A percentile compares a stretch with the other conserved stretches of the same genome.
Evolutionary conservation across 176 grass and related monocot genomes (phyloP).

Genomic region (Leersia perrieri): DNA sequence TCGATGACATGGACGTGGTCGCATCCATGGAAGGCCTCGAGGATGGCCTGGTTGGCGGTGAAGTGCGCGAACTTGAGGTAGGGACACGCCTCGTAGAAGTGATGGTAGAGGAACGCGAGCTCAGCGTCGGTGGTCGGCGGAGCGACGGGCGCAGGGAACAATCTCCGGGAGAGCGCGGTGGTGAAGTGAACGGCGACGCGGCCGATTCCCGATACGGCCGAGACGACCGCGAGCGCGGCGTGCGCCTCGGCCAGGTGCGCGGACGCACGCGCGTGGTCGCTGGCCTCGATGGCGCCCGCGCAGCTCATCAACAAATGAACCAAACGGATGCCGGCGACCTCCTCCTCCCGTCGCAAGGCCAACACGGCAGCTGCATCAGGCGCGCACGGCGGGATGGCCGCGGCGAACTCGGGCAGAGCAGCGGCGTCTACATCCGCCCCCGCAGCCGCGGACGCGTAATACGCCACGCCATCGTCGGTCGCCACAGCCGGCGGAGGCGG

Average conservation of each 20-base stretch:
- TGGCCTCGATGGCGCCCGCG: conserved; percentile 67
- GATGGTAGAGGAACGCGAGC: conserved; percentile 65
- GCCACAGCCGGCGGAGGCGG: background rate
- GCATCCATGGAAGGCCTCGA: conserved; percentile 80
- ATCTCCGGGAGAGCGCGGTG: conserved; percentile 57
- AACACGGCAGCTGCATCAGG: conserved; percentile 5
- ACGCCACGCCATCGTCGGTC: background rate
- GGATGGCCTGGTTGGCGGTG: conserved; percentile 92
- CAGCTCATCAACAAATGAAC: conserved; percentile 94
- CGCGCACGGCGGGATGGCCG: background rate
- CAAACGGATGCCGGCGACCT: conserved; percentile 71
- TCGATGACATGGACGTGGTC: conserved; percentile 72
- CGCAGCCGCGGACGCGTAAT: background rate
- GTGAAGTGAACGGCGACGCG: conserved; percentile 83
- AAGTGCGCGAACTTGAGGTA: conserved; percentile 99
- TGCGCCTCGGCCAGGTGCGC: conserved; percentile 49
- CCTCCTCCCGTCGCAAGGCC: conserved; percentile 53
- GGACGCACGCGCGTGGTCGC: conserved; percentile 37
- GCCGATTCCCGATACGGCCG: conserved; percentile 60
- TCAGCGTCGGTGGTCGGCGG: background rate
- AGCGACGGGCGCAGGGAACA: conserved; percentile 40
- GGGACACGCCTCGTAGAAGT: conserved; percentile 92
- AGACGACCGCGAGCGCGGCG: conserved; percentile 48
- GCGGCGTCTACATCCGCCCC: background rate
- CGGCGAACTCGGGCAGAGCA: conserved; percentile 6